Percentiles rank a stretch among this genome's conserved stretches.
These are phyloP conservation scores for Bocquillonia castaneifolia DNA, from an alignment of 441 rosid species.

Conservation along the genomic window DNA sequence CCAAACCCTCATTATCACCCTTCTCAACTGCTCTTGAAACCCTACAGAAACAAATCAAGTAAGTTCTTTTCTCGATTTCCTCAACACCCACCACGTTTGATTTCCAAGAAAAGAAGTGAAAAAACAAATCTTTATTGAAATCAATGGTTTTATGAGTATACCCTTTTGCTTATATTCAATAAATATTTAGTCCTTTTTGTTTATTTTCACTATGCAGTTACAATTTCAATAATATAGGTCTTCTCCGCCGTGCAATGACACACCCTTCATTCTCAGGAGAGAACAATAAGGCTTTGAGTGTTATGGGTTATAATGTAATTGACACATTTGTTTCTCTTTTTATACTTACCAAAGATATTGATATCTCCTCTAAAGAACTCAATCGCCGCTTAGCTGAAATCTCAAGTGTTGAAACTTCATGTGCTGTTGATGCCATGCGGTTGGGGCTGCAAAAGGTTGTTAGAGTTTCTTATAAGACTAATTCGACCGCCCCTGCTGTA, in stretches of 20 bases:
- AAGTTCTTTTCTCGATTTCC: slow-evolving; percentile 11
- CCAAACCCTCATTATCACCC: slow-evolving; percentile 35
- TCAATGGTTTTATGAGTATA: too few species aligned
- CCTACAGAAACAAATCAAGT: slow-evolving; percentile 51
- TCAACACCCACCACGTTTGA: not conserved
- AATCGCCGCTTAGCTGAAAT: slow-evolving; percentile 35
- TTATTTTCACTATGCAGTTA: slow-evolving; percentile 36
- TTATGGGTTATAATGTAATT: slow-evolving; percentile 8
- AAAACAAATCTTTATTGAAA: not conserved
- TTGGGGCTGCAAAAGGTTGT: slow-evolving; percentile 54
- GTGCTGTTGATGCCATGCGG: slow-evolving; percentile 53
- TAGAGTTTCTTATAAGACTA: slow-evolving; percentile 55
- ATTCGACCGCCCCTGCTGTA: slow-evolving; percentile 38
- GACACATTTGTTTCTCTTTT: slow-evolving; percentile 31
- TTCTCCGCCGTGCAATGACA: slow-evolving; percentile 68
- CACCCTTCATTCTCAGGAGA: slow-evolving; percentile 66
- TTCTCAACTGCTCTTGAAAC: slow-evolving; percentile 41
- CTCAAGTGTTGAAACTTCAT: slow-evolving; percentile 47
- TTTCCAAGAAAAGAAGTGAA: slow-evolving; percentile 9
- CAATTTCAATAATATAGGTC: slow-evolving; percentile 35
- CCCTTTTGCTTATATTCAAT: not conserved
- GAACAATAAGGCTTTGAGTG: slow-evolving; percentile 58
- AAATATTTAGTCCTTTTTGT: not conserved
- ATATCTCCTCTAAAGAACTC: slow-evolving; percentile 49
- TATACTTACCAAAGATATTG: slow-evolving; percentile 39